Evolutionary conservation across 352 stramenopile genomes (phyloP), one percentile per base, ranked within the genome.

Genomic region (Globisporangium echinulatum): DNA sequence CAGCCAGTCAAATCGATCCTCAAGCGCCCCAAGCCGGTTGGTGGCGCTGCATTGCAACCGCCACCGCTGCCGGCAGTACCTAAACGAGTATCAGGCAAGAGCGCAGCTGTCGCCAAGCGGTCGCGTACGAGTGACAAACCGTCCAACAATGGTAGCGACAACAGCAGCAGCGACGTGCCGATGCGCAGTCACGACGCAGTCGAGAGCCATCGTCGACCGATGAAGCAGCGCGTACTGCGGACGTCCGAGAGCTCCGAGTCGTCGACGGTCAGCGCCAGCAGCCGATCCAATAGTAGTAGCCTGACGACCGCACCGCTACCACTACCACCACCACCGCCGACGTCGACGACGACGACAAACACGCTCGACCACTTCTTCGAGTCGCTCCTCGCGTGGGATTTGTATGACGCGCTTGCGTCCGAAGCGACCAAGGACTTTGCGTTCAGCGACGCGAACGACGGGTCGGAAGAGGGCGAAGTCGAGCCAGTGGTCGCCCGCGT

Each of bases 311-410:
- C 52, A 8, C 39, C 52, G 14, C 40, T 44, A 14, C 40, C 11
- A 14, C 40, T 4, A 8, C 40, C 40, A 13, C 40, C 40, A 4
- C 40, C 40, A 2, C 40, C 40, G 7, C 40, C 40, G 7, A 14
- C 40, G 10, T 13, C 52, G 38, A 15, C 38, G 4, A 49, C 71
- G 10, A 81, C 58, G 14, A 81, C 60, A 7, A 77, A 93, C 58
- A 91, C 81, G 37, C 44, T 93, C 11, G 83, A 79, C 43, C 83
- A 88, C 59, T 94, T 95, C 61, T 95, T 92, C 52, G 74, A 87
- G 14, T 76, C 92, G 19, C 89, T 95, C 63, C 61, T 95, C 11
- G 77, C 88, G 62, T 95, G 86, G 86, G 74, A 87, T 50, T 85
- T 95, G 47, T 76, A 74, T 40, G 79, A 88, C 2, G 67, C 79